Evolutionary conservation across 345 rosid genomes (phyloP).

Genomic region (Eucalyptus virginea): DNA sequence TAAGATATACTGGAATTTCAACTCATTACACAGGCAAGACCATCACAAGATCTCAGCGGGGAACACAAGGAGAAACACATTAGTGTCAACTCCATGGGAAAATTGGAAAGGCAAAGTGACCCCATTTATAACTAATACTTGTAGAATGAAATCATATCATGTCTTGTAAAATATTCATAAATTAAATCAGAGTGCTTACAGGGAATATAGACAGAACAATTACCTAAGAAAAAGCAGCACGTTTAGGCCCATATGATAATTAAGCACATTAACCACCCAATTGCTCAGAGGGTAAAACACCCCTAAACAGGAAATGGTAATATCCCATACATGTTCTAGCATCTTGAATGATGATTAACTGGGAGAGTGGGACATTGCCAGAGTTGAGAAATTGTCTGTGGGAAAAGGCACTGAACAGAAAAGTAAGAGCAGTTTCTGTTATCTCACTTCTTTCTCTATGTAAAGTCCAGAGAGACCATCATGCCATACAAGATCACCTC

Average conservation of each 20-base stretch:
- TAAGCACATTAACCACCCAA: neutral
- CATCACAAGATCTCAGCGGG: neutral
- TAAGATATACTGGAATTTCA: neutral
- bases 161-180: neutral
- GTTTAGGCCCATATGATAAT: neutral
- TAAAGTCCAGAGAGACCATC: neutral
- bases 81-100: neutral
- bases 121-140: neutral
- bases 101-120: neutral
- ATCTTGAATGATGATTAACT: neutral
- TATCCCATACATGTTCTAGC: neutral
- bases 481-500: conserved; percentile 32
- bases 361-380: neutral
- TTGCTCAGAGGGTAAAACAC: neutral
- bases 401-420: neutral
- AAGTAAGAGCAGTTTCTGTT: neutral
- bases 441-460: neutral
- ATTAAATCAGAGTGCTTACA: neutral
- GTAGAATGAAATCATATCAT: neutral
- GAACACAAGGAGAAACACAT: neutral
- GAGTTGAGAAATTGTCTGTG: neutral
- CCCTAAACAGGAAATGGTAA: neutral
- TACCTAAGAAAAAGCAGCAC: neutral
- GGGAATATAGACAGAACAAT: neutral
- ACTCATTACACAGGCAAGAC: neutral